Conservation (phyloP, 768 basidiomycete genomes). For the Pleurotus salmoneostramineus region DNA sequence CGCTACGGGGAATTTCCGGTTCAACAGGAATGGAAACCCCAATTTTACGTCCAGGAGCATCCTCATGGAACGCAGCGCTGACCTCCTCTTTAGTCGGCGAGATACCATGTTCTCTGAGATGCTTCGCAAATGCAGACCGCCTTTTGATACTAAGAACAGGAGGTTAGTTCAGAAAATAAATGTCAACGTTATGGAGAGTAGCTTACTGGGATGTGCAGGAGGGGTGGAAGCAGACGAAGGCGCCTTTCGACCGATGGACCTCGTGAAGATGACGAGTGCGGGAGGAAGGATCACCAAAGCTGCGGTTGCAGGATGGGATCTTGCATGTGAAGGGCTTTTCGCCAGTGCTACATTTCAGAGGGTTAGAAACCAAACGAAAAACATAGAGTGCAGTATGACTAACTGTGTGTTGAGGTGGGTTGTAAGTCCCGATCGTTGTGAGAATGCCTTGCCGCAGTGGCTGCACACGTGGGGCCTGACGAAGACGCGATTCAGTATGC, state of each 20-base stretch:
- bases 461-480: constrained; percentile 49
- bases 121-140: constrained; percentile 49
- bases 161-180: not conserved
- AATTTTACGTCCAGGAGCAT: constrained; percentile 16
- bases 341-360: constrained; percentile 33
- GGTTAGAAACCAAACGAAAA: not conserved
- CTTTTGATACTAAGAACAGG: constrained; percentile 56
- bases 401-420: constrained; percentile 69
- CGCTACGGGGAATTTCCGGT: not conserved
- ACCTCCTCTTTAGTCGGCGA: constrained; percentile 25
- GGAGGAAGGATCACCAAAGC: constrained; percentile 71
- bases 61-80: constrained; percentile 24
- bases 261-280: constrained; percentile 62
- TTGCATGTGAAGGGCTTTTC: constrained; percentile 51
- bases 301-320: constrained; percentile 37
- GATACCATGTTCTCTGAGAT: constrained; percentile 49
- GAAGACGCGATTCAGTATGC: not conserved
- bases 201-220: constrained; percentile 47
- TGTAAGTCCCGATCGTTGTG: constrained; percentile 56
- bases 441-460: constrained; percentile 51
- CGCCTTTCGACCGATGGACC: constrained; percentile 39
- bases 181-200: not conserved
- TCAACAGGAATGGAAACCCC: constrained; percentile 10
- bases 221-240: constrained; percentile 39
- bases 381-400: constrained; percentile 16